Evolutionary conservation across 106 monocot species (phyloP).

Genomic region (Platanthera zijinensis): DNA sequence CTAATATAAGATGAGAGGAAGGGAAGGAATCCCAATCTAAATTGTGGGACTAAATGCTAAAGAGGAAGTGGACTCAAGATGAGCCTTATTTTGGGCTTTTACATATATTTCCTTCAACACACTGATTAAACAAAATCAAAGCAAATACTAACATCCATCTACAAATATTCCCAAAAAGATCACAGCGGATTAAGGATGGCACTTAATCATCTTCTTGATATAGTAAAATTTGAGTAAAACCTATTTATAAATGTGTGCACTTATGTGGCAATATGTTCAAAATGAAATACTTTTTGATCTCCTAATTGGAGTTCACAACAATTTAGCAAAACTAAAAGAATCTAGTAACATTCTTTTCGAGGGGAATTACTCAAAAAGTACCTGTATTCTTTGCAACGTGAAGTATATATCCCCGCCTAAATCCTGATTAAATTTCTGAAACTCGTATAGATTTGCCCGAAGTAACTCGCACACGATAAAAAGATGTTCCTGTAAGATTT

Average conservation of each 20-base stretch:
- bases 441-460: conserved; percentile 84
- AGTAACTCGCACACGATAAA: conserved; percentile 92
- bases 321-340: background rate
- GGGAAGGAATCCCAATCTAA: no score
- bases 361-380: conserved; percentile 16
- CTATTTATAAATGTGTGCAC: background rate
- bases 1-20: no score
- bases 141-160: background rate
- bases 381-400: conserved; percentile 82
- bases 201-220: background rate
- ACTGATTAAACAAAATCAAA: background rate
- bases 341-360: background rate
- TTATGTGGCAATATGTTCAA: background rate
- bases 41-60: no score
- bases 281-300: background rate
- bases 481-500: conserved; percentile 74
- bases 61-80: no score
- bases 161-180: background rate
- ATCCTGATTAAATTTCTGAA: conserved; percentile 83
- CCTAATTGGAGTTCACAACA: background rate
- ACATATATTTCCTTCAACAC: no score
- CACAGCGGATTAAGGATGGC: no score
- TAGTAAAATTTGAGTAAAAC: background rate
- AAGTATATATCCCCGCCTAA: conserved; percentile 70
- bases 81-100: no score